Evolutionary conservation across 768 basidiomycete genomes (phyloP).

Genomic region (Phylloporus sp.): DNA sequence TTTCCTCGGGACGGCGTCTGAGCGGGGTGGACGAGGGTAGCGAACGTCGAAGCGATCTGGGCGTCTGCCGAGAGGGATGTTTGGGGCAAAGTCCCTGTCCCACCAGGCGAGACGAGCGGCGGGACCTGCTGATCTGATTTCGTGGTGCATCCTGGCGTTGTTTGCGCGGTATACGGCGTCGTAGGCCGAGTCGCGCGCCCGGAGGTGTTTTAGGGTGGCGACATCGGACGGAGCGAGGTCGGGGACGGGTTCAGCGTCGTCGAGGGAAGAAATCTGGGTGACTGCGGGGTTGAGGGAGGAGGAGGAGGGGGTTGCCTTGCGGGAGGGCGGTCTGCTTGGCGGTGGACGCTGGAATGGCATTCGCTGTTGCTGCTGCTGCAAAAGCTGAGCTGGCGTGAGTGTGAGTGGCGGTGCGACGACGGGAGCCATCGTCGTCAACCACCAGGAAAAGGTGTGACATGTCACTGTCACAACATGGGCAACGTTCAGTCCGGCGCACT

Average conservation of each 20-base stretch:
- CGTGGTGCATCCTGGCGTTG: slow-evolving; percentile 48
- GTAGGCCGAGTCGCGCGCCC: slow-evolving; percentile 40
- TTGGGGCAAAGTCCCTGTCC: slow-evolving; percentile 48
- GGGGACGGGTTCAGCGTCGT: slow-evolving; percentile 24
- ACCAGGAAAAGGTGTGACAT: no score
- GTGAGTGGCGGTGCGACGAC: no score
- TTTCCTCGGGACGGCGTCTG: slow-evolving; percentile 34
- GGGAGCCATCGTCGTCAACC: no score
- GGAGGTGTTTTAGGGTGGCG: slow-evolving; percentile 30
- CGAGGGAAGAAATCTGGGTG: slow-evolving; percentile 27
- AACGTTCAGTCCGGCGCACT: slow-evolving; percentile 72
- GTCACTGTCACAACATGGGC: no score
- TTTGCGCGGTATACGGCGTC: slow-evolving; percentile 45
- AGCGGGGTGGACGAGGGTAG: slow-evolving; percentile 47
- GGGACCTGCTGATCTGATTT: slow-evolving; percentile 41
- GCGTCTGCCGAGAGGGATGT: slow-evolving; percentile 28
- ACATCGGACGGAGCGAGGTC: slow-evolving; percentile 33
- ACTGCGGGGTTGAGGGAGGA: slow-evolving; percentile 30
- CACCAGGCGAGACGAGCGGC: slow-evolving; percentile 52
- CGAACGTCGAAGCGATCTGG: slow-evolving; percentile 47
- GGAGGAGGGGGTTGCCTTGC: slow-evolving; percentile 25
- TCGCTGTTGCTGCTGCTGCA: slow-evolving; percentile 36
- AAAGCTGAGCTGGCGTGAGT: slow-evolving; percentile 35
- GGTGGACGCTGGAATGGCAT: no score
- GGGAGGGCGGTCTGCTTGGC: no score